Conservation (phyloP, 768 basidiomycete genomes). For the Gloeopeniophorella convolvens region DNA sequence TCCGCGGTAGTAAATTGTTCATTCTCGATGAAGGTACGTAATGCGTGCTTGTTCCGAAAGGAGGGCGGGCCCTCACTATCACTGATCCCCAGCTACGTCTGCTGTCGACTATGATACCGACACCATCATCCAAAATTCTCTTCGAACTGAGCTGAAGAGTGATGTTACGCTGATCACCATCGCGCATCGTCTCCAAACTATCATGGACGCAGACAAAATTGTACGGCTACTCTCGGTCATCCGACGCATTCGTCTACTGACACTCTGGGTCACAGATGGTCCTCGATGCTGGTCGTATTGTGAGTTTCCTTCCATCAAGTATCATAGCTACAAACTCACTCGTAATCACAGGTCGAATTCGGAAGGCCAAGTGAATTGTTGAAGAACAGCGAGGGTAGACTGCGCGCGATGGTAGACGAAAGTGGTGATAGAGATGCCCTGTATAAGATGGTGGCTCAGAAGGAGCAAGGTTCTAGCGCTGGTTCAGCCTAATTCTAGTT, state of each 20-base stretch:
- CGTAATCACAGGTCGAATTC: slow-evolving; percentile 33
- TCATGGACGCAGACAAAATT: slow-evolving; percentile 59
- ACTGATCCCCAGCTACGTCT: slow-evolving; percentile 33
- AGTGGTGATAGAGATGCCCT: slow-evolving; percentile 34
- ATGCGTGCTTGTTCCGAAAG: not conserved
- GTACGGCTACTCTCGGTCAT: slow-evolving; percentile 23
- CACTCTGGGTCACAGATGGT: slow-evolving; percentile 34
- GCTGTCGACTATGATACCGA: slow-evolving; percentile 52
- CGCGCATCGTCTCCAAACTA: slow-evolving; percentile 53
- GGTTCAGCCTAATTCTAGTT: too few species aligned
- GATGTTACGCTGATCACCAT: slow-evolving; percentile 52
- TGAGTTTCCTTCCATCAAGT: slow-evolving; percentile 21
- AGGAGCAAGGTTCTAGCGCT: too few species aligned
- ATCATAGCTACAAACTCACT: not conserved
- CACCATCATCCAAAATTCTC: slow-evolving; percentile 47
- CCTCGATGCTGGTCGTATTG: slow-evolving; percentile 36
- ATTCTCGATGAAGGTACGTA: slow-evolving; percentile 49
- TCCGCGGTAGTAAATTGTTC: slow-evolving; percentile 49
- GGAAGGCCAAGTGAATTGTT: slow-evolving; percentile 41
- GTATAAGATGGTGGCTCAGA: slow-evolving; percentile 25
- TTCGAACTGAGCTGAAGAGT: slow-evolving; percentile 38
- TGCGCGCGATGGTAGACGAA: slow-evolving; percentile 34
- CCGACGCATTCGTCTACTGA: too few species aligned
- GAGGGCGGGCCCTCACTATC: not conserved
- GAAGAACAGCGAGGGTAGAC: slow-evolving; percentile 27